These are phyloP conservation scores for Dimargaris cristalligena DNA, from an alignment of 192 early-diverging fungal species.

Conservation along the genomic window DNA sequence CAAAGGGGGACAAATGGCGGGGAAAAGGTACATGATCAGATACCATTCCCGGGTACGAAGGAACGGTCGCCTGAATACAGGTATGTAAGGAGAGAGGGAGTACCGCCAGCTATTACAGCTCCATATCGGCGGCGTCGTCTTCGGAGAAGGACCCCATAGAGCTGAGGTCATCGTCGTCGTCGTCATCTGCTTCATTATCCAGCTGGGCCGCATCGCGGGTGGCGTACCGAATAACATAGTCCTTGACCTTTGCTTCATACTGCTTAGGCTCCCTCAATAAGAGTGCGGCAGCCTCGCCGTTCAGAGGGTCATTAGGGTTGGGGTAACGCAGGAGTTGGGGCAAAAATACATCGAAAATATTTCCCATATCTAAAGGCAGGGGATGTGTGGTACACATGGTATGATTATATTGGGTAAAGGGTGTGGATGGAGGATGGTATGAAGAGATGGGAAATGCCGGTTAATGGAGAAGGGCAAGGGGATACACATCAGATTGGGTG, in stretches of 20 bases:
- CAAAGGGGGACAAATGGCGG: background rate
- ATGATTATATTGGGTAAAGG: no score
- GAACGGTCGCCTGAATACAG: no score
- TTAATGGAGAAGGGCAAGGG: no score
- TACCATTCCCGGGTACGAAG: no score
- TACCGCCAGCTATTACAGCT: conserved; percentile 68
- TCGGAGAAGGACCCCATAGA: conserved; percentile 64
- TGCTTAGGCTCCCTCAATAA: conserved; percentile 82
- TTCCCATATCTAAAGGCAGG: conserved; percentile 72
- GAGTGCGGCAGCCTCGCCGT: conserved; percentile 95
- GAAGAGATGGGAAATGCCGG: no score
- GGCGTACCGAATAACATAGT: conserved; percentile 67
- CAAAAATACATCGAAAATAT: conserved; percentile 97
- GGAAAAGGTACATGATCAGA: background rate
- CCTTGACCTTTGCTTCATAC: conserved; percentile 90
- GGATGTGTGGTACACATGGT: no score
- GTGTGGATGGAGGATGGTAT: no score
- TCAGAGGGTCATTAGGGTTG: conserved; percentile 98
- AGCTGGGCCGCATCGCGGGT: conserved; percentile 68
- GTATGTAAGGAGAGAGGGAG: no score
- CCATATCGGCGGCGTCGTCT: conserved; percentile 69
- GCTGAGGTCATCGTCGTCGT: conserved; percentile 56
- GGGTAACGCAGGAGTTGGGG: conserved; percentile 96
- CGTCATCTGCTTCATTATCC: conserved; percentile 10
- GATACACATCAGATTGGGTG: no score